Conservation (phyloP, 192 early-diverging fungal species). For the Thamnidium elegans region DNA sequence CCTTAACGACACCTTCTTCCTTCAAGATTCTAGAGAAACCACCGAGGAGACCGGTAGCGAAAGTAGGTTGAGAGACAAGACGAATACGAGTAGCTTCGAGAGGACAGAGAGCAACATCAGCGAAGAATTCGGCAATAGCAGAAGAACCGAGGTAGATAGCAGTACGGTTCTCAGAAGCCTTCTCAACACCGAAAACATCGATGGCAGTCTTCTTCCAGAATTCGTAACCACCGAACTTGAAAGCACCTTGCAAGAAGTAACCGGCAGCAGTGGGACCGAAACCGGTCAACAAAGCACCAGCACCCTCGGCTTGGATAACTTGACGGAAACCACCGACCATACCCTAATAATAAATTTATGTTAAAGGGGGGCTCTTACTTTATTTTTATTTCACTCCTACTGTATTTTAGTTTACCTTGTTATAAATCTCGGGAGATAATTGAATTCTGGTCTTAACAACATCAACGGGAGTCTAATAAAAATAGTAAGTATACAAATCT, state of each 20-base stretch:
- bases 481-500: background rate
- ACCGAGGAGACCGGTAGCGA: conserved; percentile 57
- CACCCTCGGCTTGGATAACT: conserved; percentile 49
- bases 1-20: conserved; percentile 63
- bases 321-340: conserved; percentile 52
- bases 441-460: conserved; percentile 79
- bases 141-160: conserved; percentile 63
- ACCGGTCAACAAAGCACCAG: conserved; percentile 60
- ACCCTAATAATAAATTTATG: conserved; percentile 27
- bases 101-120: conserved; percentile 72
- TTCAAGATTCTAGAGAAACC: conserved; percentile 58
- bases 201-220: conserved; percentile 62
- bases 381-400: background rate
- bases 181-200: conserved; percentile 51
- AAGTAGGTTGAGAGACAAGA: conserved; percentile 65
- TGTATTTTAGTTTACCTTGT: conserved; percentile 41
- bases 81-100: conserved; percentile 75
- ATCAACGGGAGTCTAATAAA: conserved; percentile 49
- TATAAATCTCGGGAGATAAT: conserved; percentile 57
- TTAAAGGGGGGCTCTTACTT: background rate
- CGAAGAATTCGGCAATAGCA: conserved; percentile 73
- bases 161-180: conserved; percentile 56
- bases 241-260: conserved; percentile 64
- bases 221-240: conserved; percentile 70
- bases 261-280: conserved; percentile 62